Base-by-base conservation (phyloP, 306 rosid genomes). In the Pterocarpus macrocarpus region DNA sequence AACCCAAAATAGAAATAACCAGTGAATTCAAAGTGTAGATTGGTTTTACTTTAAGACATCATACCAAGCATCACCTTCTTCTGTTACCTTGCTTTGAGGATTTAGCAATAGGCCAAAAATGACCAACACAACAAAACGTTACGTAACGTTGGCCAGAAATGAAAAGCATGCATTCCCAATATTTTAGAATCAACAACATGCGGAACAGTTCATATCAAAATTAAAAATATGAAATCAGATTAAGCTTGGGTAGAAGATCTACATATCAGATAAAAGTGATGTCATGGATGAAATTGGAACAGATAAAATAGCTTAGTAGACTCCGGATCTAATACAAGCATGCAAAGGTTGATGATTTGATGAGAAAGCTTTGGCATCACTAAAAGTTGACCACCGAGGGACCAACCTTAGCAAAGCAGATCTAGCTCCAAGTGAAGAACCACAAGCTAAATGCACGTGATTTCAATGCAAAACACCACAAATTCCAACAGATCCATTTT, bases 311-410 rank as follows among this genome's bases (percentile, higher is more conserved):
- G 56, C 22, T 58, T 2, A 66, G 12, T 64, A 34, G 41, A 81
- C 80, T 52, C 76, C 86, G 69, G 92, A 90, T 87, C 94, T 80
- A 77, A 72, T 63, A 69, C 69, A 61, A 12, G 10, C 74, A 76
- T 59, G 63, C 71, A 76, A 44, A 65, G 15, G 69, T 52, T 64
- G 47, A 76, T 59, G 30, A 81, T 38, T 57, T 49, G 64, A 79
- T 50, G 0, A 28, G 36, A 55, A 75, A 34, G 39, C 43, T 35
- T 34, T 69, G 43, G 66, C 17, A 28, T 70, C 76, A 76, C 78
- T 80, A 68, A 1, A 73, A 5, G 58, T 80, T 73, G 77, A 87
- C 80, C 67, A 84, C 84, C 76, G 69, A 36, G 5, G 17, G 22
- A 73, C 8, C 71, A 64, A 77, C 8, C 10, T 28, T 10, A 56